Evolutionary conservation across 2,329 filamentous ascomycete species (phyloP).

Genomic region (Fusarium camptoceras): DNA sequence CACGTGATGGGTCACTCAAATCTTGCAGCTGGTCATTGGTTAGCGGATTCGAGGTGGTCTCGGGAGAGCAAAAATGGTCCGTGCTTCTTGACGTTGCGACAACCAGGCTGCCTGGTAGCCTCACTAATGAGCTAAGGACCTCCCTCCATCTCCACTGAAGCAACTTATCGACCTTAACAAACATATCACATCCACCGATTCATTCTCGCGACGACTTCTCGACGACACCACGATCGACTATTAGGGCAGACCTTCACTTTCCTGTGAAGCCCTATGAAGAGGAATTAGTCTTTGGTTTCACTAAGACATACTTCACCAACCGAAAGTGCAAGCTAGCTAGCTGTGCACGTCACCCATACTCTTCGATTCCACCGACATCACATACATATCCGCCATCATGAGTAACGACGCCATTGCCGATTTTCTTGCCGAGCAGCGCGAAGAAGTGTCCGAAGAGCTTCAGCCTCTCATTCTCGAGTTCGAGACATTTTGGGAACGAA

Average conservation of each 20-base stretch:
- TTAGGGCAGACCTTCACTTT: not conserved
- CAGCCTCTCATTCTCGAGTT: slow-evolving; percentile 91
- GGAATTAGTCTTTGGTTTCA: not conserved
- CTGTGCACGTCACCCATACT: slow-evolving; percentile 38
- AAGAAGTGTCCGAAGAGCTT: slow-evolving; percentile 86
- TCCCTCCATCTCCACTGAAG: slow-evolving; percentile 40
- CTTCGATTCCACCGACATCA: slow-evolving; percentile 17
- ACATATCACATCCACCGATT: slow-evolving; percentile 9
- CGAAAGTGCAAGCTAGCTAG: slow-evolving; percentile 39
- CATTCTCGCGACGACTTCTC: slow-evolving; percentile 1
- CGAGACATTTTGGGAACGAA: slow-evolving; percentile 97
- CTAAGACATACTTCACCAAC: slow-evolving; percentile 10
- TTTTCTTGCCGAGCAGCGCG: slow-evolving; percentile 91
- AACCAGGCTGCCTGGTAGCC: slow-evolving; percentile 56
- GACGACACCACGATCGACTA: not conserved
- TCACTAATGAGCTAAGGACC: slow-evolving; percentile 48
- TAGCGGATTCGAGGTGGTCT: not conserved
- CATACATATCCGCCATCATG: slow-evolving; percentile 64
- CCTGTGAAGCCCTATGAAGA: not conserved
- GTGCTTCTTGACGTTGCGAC: slow-evolving; percentile 47
- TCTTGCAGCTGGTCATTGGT: slow-evolving; percentile 33
- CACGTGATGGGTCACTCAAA: slow-evolving; percentile 47
- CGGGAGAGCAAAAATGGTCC: slow-evolving; percentile 21
- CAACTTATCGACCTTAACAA: slow-evolving; percentile 29
- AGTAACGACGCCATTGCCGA: slow-evolving; percentile 89